Percentiles rank a stretch among this genome's conserved stretches.
phyloP scores from a whole-genome alignment of 345 rosid species.

The Toxicodendron radicans region DNA sequence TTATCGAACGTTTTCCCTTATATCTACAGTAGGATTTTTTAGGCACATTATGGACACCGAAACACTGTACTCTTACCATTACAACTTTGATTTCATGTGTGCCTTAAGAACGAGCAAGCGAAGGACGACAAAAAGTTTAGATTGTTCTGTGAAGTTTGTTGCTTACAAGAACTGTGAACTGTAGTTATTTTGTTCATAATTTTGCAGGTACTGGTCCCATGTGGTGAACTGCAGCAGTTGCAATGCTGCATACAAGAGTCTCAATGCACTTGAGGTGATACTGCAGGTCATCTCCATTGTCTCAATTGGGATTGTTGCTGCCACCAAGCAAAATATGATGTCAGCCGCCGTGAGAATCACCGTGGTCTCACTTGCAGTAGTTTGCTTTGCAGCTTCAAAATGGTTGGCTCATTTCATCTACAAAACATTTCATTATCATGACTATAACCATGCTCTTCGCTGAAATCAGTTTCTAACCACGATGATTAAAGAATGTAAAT shows the following conservation, averaged over 20 bases:
- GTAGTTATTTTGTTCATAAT: background rate
- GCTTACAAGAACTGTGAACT: background rate
- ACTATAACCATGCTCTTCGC: slow-evolving; percentile 69
- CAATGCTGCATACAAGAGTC: slow-evolving; percentile 56
- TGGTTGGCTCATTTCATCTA: slow-evolving; percentile 70
- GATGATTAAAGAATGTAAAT: background rate
- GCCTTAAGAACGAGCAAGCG: no score
- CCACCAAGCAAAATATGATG: slow-evolving; percentile 42
- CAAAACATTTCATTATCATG: slow-evolving; percentile 74
- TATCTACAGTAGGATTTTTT: background rate
- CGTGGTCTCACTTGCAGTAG: slow-evolving; percentile 44
- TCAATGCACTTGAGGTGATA: slow-evolving; percentile 53
- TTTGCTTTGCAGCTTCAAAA: slow-evolving; percentile 69
- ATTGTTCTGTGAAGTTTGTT: background rate
- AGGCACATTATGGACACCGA: no score
- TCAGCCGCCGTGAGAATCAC: slow-evolving; percentile 43
- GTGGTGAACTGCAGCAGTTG: slow-evolving; percentile 85
- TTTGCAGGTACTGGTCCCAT: slow-evolving; percentile 76
- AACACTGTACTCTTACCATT: no score
- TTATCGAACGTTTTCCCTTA: background rate
- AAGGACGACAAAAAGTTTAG: no score
- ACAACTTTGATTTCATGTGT: no score
- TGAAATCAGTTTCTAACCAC: slow-evolving; percentile 20
- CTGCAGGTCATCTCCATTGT: slow-evolving; percentile 58
- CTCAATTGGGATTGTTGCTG: slow-evolving; percentile 55